Conservation (phyloP, 2,329 filamentous ascomycete genomes). For the Colletotrichum filicis region DNA sequence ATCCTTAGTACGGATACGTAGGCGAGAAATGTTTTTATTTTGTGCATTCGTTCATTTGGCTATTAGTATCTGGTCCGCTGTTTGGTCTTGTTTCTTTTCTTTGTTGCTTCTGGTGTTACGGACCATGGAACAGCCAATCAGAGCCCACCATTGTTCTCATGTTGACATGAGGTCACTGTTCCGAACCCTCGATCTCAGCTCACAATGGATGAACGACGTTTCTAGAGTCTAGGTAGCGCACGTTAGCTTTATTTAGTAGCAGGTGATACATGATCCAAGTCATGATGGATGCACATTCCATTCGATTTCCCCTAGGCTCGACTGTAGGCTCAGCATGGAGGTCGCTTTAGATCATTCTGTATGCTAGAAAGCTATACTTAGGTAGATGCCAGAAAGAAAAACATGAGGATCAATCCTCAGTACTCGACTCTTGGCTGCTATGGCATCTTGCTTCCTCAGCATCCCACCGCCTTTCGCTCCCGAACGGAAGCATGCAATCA, state of each 20-base stretch:
- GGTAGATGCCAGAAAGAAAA: too few species aligned
- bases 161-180: background rate
- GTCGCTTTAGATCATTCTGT: too few species aligned
- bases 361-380: too few species aligned
- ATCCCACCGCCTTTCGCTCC: background rate
- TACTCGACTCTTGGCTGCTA: background rate
- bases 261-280: background rate
- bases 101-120: background rate
- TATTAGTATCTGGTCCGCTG: background rate
- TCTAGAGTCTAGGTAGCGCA: background rate
- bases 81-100: conserved; percentile 15
- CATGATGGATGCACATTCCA: background rate
- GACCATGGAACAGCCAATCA: conserved; percentile 10
- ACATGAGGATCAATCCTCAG: background rate
- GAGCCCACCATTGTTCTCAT: background rate
- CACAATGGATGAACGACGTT: background rate
- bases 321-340: too few species aligned
- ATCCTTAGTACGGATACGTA: too few species aligned
- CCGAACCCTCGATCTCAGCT: background rate
- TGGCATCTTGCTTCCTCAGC: background rate
- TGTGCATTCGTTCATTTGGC: background rate
- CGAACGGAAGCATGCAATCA: background rate
- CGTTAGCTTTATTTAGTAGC: background rate
- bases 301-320: background rate
- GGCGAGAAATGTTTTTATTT: background rate